Conservation (phyloP, 176 grass and related monocot genomes). For the Phyllostachys edulis region DNA sequence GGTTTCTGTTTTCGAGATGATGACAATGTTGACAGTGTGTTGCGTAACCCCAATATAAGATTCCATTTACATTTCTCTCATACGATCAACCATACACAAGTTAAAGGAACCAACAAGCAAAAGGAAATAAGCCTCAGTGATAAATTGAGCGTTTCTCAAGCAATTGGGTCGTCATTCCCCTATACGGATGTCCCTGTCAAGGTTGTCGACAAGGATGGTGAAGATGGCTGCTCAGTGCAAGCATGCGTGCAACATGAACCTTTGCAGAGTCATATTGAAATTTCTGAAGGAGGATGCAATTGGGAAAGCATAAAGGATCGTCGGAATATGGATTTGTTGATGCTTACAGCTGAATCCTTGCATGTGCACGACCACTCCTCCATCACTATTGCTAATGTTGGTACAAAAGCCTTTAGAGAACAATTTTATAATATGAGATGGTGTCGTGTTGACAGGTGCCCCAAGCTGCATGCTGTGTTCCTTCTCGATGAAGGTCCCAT, state of each 20-base stretch:
- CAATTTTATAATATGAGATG: neutral
- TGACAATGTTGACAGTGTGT: fast-evolving
- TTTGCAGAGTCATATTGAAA: neutral
- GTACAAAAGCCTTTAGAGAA: fast-evolving
- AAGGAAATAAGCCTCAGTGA: neutral
- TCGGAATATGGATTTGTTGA: neutral
- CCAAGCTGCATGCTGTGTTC: neutral
- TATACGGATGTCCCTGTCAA: neutral
- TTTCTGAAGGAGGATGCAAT: neutral
- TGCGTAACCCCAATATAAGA: neutral
- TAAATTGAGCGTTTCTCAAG: neutral
- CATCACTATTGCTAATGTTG: neutral
- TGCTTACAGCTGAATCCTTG: neutral
- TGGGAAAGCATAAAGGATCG: neutral
- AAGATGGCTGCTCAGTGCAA: neutral
- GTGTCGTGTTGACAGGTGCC: neutral
- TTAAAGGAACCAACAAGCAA: neutral
- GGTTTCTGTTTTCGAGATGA: fast-evolving
- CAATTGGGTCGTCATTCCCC: neutral
- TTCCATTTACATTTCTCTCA: neutral
- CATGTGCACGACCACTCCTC: neutral
- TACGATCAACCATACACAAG: neutral
- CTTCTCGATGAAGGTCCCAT: neutral
- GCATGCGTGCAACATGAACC: neutral
- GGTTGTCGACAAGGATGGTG: neutral